phyloP scores from a whole-genome alignment of 116 monocot species.

The Zostera marina region DNA sequence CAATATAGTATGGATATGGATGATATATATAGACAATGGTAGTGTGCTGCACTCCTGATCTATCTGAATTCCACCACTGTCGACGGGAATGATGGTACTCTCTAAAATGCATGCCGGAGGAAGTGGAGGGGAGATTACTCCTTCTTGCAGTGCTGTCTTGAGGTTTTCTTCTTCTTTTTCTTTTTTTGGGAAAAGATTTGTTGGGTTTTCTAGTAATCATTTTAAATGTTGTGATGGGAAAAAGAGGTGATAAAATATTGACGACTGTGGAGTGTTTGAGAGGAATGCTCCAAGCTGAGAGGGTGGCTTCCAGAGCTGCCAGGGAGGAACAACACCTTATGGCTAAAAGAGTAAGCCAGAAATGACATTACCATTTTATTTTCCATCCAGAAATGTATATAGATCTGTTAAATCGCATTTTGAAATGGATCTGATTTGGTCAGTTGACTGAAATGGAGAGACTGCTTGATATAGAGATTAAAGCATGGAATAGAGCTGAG shows the following conservation, averaged over 20 bases:
- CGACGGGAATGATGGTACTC: not conserved
- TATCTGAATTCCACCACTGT: not conserved
- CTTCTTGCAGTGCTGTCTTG: not conserved
- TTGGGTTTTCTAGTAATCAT: not conserved
- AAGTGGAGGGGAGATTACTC: not conserved
- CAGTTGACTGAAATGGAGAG: slow-evolving; percentile 66
- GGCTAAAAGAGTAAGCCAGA: slow-evolving; percentile 7
- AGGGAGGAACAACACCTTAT: slow-evolving; percentile 14
- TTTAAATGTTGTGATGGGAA: not conserved
- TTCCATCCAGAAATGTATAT: not conserved
- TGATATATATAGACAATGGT: no score
- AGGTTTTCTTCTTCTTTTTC: not conserved
- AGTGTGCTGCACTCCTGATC: not conserved
- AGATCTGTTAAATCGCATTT: not conserved
- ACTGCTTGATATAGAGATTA: slow-evolving; percentile 50
- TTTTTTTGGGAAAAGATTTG: not conserved
- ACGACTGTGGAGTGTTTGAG: slow-evolving; percentile 24
- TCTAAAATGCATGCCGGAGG: slow-evolving; percentile 1
- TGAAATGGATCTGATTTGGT: slow-evolving; percentile 1
- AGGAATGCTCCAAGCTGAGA: slow-evolving; percentile 20
- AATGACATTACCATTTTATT: no score
- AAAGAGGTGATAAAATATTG: slow-evolving; percentile 17
- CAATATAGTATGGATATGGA: not conserved
- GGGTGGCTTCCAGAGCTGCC: slow-evolving; percentile 20
- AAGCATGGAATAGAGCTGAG: slow-evolving; percentile 57